A percentile compares a stretch with the other conserved stretches of the same genome.
Evolutionary conservation across 2,329 filamentous ascomycete genomes (phyloP).

Genomic region (Neofusicoccum laricinum): DNA sequence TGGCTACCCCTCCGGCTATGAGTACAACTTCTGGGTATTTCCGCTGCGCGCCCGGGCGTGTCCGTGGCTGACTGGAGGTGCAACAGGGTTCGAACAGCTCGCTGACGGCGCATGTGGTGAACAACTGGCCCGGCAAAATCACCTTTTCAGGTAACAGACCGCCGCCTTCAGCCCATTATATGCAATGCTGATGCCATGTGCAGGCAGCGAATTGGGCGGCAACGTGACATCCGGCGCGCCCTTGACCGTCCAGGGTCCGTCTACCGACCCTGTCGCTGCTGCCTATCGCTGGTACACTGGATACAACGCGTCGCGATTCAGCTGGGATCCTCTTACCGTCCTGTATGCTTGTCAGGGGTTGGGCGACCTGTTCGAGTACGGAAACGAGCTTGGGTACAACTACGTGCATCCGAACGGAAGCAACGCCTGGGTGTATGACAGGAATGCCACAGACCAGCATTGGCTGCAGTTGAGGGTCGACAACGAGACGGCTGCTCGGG

Average conservation of each 20-base stretch:
- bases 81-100: constrained; percentile 33
- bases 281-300: constrained; percentile 27
- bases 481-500: constrained; percentile 28
- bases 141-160: constrained; percentile 31
- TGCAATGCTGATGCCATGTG: constrained; percentile 15
- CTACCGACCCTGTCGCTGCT: constrained; percentile 22
- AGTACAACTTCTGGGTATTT: constrained; percentile 48
- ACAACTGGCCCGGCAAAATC: constrained; percentile 41
- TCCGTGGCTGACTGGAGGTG: not conserved
- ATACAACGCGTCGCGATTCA: constrained; percentile 22
- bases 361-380: constrained; percentile 36
- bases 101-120: constrained; percentile 44
- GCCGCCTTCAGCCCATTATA: not conserved
- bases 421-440: constrained; percentile 45
- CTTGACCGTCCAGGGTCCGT: constrained; percentile 28
- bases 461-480: constrained; percentile 38
- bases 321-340: constrained; percentile 28
- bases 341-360: constrained; percentile 24
- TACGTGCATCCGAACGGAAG: constrained; percentile 39
- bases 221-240: constrained; percentile 40
- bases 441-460: constrained; percentile 36
- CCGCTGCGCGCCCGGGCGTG: not conserved
- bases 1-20: constrained; percentile 45
- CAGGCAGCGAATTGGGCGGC: constrained; percentile 45
- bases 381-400: constrained; percentile 42